Evolutionary conservation across 257 asterid species (phyloP).

Genomic region (Salvia miltiorrhiza): DNA sequence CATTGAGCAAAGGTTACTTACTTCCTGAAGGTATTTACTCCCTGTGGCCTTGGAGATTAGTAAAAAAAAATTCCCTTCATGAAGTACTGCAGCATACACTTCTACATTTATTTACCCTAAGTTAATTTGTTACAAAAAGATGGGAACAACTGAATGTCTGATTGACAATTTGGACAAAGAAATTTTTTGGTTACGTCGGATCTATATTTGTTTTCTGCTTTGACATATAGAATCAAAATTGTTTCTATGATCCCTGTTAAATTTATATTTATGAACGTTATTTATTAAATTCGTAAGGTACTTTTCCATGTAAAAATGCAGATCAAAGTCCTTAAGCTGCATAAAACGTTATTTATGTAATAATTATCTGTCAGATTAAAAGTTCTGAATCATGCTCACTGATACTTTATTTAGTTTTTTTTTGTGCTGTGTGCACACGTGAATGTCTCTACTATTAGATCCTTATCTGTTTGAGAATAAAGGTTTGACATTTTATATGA

Average conservation of each 20-base stretch:
- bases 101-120: slow-evolving; percentile 10
- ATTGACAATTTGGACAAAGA: neutral
- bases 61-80: neutral
- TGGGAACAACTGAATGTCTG: neutral
- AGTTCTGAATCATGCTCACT: neutral
- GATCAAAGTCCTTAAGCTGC: slow-evolving; percentile 3
- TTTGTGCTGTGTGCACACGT: neutral
- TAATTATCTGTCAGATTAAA: neutral
- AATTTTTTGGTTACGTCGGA: neutral
- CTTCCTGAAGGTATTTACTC: slow-evolving; percentile 76
- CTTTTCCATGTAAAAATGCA: neutral
- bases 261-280: neutral
- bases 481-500: slow-evolving; percentile 8
- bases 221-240: neutral
- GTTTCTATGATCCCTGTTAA: neutral
- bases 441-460: neutral
- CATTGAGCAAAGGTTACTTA: slow-evolving; percentile 83
- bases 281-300: neutral
- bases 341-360: neutral
- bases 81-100: slow-evolving; percentile 2
- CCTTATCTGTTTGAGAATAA: slow-evolving; percentile 5
- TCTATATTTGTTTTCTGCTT: slow-evolving; percentile 5
- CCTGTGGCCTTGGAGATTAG: neutral
- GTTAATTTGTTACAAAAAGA: neutral
- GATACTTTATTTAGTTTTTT: neutral